Base-by-base conservation (phyloP, 352 stramenopile genomes). In the Pythium biforme region DNA sequence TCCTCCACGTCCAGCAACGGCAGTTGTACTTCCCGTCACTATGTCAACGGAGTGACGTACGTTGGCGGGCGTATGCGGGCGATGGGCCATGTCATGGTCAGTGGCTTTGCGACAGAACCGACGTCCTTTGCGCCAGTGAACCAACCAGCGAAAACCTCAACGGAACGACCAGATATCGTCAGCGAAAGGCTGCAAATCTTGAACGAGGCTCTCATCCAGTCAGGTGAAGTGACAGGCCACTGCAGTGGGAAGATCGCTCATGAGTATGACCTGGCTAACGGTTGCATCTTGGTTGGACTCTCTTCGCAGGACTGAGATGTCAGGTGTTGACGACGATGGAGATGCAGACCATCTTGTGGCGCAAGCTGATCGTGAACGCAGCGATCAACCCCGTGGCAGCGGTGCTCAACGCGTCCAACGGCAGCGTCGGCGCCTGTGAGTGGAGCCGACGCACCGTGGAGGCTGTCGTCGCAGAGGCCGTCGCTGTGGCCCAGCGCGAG, bases 341-440 rank as follows among this genome's bases (percentile, higher is more conserved):
- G 17, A 89, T 90, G 72, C 73, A 89, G 57, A 70, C 68, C 12
- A 88, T 88, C 33, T 69, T 88, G 12, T 94, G 84, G 84, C 72
- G 74, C 19, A 94, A 94, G 48, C 67, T 92, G 33, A 85, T 94
- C 65, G 78, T 94, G 37, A 94, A 94, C 57, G 84, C 84, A 2
- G 81, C 70, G 2, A 90, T 94, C 62, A 94, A 94, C 50, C 82
- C 84, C 4, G 68, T 94, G 19, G 79, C 79, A 10, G 83, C 79
- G 10, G 50, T 94, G 17, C 40, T 92, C 5, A 70, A 94, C 54
- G 64, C 70, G 12, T 49, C 74, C 2, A 94, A 94, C 62, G 49
- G 67, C 71, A 73, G 55, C 46, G 73, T 92, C 15, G 70, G 60
- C 11, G 66, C 55, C 10, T 81, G 69, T 33, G 70, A 84, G 33